Conservation (phyloP, 352 stramenopile genomes). For the Phytophthora boehmeriae region DNA sequence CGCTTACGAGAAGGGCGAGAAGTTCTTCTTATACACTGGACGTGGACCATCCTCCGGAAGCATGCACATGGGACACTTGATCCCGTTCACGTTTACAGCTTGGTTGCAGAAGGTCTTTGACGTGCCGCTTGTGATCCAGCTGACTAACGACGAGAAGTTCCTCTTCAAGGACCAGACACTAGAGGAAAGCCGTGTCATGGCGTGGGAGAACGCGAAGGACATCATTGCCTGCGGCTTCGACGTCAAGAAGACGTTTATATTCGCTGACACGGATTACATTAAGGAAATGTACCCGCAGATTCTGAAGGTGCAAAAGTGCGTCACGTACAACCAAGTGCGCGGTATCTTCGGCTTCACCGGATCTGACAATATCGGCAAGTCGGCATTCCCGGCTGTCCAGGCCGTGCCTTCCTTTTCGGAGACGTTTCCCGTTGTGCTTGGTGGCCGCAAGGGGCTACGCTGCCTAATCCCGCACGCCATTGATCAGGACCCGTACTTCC, state of each 20-base stretch:
- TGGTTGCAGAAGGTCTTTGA: conserved; percentile 99
- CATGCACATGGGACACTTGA: conserved; percentile 99
- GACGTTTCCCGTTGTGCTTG: conserved; percentile 94
- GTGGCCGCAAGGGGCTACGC: conserved; percentile 87
- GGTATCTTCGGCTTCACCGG: conserved; percentile 99
- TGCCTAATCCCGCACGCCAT: conserved; percentile 99
- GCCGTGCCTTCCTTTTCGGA: conserved; percentile 97
- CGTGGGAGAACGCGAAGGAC: conserved; percentile 99
- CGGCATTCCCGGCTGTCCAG: conserved; percentile 98
- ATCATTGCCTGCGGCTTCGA: conserved; percentile 99
- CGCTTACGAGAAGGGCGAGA: conserved; percentile 94
- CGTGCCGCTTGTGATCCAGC: conserved; percentile 99
- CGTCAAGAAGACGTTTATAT: conserved; percentile 99
- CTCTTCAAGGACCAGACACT: conserved; percentile 98
- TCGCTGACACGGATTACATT: conserved; percentile 99
- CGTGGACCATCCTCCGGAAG: conserved; percentile 96
- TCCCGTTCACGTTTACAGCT: conserved; percentile 99
- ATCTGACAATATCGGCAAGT: conserved; percentile 98
- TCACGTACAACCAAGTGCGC: conserved; percentile 97
- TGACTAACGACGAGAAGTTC: conserved; percentile 99
- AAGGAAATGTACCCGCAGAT: conserved; percentile 99
- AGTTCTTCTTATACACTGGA: conserved; percentile 99
- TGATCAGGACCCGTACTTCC: conserved; percentile 99
- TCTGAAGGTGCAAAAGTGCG: conserved; percentile 99
- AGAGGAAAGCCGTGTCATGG: conserved; percentile 91